Base-by-base conservation (phyloP, 495 filamentous ascomycete species). In the Talaromyces wortmannii region DNA sequence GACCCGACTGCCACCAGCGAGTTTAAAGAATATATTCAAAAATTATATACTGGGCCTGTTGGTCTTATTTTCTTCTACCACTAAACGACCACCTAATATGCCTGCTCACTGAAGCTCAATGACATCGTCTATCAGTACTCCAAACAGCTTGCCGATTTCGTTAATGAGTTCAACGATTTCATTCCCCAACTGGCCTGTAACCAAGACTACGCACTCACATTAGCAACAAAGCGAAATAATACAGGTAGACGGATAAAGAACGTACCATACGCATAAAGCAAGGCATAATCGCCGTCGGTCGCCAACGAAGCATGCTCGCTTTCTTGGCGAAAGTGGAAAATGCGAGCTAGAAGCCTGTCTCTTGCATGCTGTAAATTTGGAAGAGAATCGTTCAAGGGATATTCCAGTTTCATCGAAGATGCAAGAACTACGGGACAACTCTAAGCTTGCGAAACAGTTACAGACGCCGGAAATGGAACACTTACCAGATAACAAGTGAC, bases 341-440 rank as follows among this genome's bases (percentile, higher is more conserved):
- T 86, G 69, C 90, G 92, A 10, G 90, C 89, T n/a, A 98, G 76
- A 44, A 97, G 68, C 53, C 90, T 75, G 63, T 97, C 92, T 31
- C 94, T 74, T 18, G 84, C 82, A 65, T 90, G 83, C 18, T 87
- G 80, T 23, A 91, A 86, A 57, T 83, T 92, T 5, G 94, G 94
- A 11, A 97, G 70, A 18, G 86, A 87, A 60, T 95, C 90, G 23
- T 87, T 95, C 42, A 98, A 73, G 0, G 94, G 92, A 58, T 95
- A 97, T 64, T 95, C 92, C 0, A 97, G 79, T 73, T 94, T 94
- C 67, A 97, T 82, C 2, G 89, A 94, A 1, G 88, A 92, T 1
- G 92, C 94, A 58, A 98, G 81, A 2, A 96, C 92, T 87, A 53
- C 47, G 8, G 18, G 32, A 16, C 7, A 0, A 45, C 6, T 36